Percentiles rank a stretch among this genome's conserved stretches.
These are phyloP conservation scores for Fusarium coicis DNA, from an alignment of 2,329 filamentous ascomycete species.

Conservation along the genomic window DNA sequence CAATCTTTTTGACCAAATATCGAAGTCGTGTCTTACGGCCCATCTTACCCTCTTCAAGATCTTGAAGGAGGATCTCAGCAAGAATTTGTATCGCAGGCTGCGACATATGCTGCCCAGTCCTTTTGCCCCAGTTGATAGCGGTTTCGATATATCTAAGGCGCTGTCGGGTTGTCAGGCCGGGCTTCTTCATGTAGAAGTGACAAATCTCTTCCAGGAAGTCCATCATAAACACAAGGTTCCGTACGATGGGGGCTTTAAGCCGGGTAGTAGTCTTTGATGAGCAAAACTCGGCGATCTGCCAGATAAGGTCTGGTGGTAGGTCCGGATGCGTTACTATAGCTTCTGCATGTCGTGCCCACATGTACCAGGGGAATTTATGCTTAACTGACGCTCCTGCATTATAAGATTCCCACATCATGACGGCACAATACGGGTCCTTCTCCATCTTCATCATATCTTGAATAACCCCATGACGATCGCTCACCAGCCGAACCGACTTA, in stretches of 20 bases:
- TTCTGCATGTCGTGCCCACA: constrained; percentile 49
- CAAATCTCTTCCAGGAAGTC: constrained; percentile 47
- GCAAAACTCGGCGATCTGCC: constrained; percentile 44
- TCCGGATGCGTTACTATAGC: constrained; percentile 48
- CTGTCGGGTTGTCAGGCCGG: constrained; percentile 46
- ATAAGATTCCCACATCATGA: constrained; percentile 23
- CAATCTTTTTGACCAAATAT: constrained; percentile 45
- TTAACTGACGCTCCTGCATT: neutral
- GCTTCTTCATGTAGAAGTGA: constrained; percentile 44
- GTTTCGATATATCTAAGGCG: constrained; percentile 46
- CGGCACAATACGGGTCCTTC: neutral
- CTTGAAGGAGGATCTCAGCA: constrained; percentile 45
- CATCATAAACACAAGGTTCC: constrained; percentile 21
- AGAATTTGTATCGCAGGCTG: constrained; percentile 43
- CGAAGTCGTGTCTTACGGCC: constrained; percentile 48
- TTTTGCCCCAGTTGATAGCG: constrained; percentile 41
- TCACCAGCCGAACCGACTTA: constrained; percentile 3
- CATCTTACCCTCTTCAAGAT: constrained; percentile 48
- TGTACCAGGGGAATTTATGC: constrained; percentile 47
- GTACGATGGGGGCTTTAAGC: neutral
- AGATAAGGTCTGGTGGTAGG: constrained; percentile 39
- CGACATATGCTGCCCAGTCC: constrained; percentile 39
- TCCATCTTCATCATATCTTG: constrained; percentile 7
- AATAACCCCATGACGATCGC: neutral
- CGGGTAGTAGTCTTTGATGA: neutral